phyloP scores from a whole-genome alignment of 768 basidiomycete genomes.

The Myochromella boudieri region DNA sequence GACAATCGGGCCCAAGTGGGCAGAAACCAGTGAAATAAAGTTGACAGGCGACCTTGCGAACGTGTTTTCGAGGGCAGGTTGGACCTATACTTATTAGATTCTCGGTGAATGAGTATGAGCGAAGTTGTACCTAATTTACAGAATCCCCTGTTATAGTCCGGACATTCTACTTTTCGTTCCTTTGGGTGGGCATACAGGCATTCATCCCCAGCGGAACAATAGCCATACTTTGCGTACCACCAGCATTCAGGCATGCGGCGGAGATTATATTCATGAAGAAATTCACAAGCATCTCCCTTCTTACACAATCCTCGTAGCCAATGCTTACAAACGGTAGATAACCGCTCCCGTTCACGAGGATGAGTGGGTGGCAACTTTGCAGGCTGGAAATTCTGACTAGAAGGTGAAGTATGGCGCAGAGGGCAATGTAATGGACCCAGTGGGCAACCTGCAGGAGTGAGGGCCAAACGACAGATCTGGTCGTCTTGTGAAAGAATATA shows the following conservation, averaged over 20 bases:
- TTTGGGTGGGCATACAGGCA: constrained; percentile 96
- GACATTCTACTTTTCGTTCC: constrained; percentile 89
- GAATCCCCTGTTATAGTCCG: constrained; percentile 94
- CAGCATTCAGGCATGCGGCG: constrained; percentile 98
- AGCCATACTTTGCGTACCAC: constrained; percentile 98
- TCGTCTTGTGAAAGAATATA: constrained; percentile 55
- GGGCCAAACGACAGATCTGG: constrained; percentile 86
- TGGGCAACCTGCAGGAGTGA: constrained; percentile 85
- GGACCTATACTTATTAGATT: constrained; percentile 58
- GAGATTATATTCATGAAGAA: constrained; percentile 98
- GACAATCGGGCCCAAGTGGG: constrained; percentile 85
- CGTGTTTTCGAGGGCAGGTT: constrained; percentile 87
- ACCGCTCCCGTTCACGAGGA: constrained; percentile 78
- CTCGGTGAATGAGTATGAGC: not conserved
- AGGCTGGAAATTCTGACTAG: constrained; percentile 86
- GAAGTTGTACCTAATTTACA: constrained; percentile 81
- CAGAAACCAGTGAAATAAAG: constrained; percentile 92
- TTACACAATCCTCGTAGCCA: constrained; percentile 98
- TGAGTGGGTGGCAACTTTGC: constrained; percentile 81
- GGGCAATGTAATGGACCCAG: constrained; percentile 92
- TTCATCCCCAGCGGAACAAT: constrained; percentile 95
- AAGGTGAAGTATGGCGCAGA: constrained; percentile 87
- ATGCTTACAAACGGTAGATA: constrained; percentile 96
- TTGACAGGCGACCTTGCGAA: constrained; percentile 88
- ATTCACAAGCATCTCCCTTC: constrained; percentile 97